Evolutionary conservation across 108 stramenopile genomes (phyloP).

Genomic region (Pseudonitzschia multiseries): DNA sequence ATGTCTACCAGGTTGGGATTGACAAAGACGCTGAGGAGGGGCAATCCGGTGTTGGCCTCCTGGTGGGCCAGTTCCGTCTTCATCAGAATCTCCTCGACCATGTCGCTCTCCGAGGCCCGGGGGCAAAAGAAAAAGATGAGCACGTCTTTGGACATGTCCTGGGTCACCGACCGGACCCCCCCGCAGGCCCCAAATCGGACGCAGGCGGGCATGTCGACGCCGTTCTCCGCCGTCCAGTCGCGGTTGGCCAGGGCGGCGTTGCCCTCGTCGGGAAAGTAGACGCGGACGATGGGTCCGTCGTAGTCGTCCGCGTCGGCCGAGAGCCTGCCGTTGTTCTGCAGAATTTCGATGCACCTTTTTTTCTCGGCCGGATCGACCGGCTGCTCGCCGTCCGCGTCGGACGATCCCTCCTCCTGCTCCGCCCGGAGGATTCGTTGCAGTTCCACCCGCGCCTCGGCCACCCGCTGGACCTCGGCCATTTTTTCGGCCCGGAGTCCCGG

Average conservation of each 20-base stretch:
- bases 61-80: constrained; percentile 30
- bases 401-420: background rate
- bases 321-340: constrained; percentile 53
- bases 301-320: constrained; percentile 28
- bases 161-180: constrained; percentile 46
- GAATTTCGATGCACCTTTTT: constrained; percentile 28
- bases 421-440: constrained; percentile 29
- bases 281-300: constrained; percentile 59
- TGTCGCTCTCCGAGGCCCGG: constrained; percentile 72
- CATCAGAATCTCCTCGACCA: constrained; percentile 57
- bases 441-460: constrained; percentile 60
- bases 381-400: constrained; percentile 23
- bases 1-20: constrained; percentile 94
- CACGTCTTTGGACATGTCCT: constrained; percentile 54
- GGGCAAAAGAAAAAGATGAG: constrained; percentile 82
- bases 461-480: constrained; percentile 56
- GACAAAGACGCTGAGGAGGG: constrained; percentile 79
- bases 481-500: constrained; percentile 60
- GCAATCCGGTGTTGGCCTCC: constrained; percentile 32
- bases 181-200: constrained; percentile 72
- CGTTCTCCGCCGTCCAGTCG: constrained; percentile 64
- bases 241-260: constrained; percentile 87
- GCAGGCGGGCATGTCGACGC: constrained; percentile 63
- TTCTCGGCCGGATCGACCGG: constrained; percentile 26
- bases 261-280: constrained; percentile 94